phyloP scores from a whole-genome alignment of 1,284 basidiomycete genomes.

The Volvariella surrecta region DNA sequence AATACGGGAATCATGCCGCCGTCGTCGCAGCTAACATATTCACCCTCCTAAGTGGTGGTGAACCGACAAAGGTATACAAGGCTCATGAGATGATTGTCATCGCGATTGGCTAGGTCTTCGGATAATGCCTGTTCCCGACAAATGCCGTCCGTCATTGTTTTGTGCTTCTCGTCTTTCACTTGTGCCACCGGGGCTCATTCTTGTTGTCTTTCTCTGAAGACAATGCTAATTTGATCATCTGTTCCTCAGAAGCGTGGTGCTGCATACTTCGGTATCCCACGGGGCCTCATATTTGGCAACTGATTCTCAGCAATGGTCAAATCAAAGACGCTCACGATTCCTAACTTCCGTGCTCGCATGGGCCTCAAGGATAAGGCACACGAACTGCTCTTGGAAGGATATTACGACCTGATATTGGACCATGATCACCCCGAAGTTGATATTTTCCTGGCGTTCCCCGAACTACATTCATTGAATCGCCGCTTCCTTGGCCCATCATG shows the following conservation, averaged over 20 bases:
- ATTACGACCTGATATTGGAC: too few relatives aligned
- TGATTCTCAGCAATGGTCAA: conserved; percentile 23
- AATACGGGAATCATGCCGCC: conserved; percentile 32
- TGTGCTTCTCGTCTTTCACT: background rate
- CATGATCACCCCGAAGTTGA: too few relatives aligned
- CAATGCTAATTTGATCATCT: conserved; percentile 5
- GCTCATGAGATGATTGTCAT: conserved; percentile 41
- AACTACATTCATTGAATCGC: too few relatives aligned
- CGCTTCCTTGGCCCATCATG: too few relatives aligned
- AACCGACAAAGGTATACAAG: conserved; percentile 30
- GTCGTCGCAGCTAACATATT: conserved; percentile 39
- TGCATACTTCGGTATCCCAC: conserved; percentile 32
- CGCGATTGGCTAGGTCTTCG: conserved; percentile 38
- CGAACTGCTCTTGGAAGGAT: too few relatives aligned
- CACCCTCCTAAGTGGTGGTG: conserved; percentile 25
- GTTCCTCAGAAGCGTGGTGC: conserved; percentile 31
- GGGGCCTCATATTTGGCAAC: conserved; percentile 34
- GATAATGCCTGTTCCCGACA: background rate
- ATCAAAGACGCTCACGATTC: conserved; percentile 17
- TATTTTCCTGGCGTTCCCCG: too few relatives aligned
- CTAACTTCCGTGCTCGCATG: conserved; percentile 10
- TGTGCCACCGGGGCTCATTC: too few relatives aligned
- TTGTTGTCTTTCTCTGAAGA: too few relatives aligned
- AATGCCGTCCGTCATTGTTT: conserved; percentile 9
- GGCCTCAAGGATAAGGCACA: conserved; percentile 11